Evolutionary conservation across 176 grass and related monocot species (phyloP).

Genomic region (Poa annua): DNA sequence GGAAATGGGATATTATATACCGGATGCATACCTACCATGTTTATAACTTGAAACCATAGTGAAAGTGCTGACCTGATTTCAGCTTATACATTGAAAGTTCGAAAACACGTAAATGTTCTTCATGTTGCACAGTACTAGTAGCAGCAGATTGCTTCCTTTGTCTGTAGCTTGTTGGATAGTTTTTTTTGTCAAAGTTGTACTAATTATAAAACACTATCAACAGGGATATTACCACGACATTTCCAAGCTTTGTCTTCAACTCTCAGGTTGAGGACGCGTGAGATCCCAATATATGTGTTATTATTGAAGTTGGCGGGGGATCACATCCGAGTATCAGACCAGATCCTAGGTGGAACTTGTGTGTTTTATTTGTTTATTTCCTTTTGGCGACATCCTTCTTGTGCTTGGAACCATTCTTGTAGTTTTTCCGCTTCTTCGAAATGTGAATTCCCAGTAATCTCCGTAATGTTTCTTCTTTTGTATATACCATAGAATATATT

Average conservation of each 20-base stretch:
- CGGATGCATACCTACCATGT: neutral
- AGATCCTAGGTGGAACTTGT: slow-evolving; percentile 29
- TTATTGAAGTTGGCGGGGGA: neutral
- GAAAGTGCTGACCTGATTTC: neutral
- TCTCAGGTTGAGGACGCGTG: slow-evolving; percentile 58
- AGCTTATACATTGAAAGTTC: neutral
- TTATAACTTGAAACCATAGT: neutral
- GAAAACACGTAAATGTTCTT: neutral
- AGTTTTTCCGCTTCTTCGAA: slow-evolving; percentile 23
- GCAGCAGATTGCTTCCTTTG: neutral
- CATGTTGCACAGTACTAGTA: slow-evolving; percentile 8
- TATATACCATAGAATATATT: slow-evolving; percentile 38
- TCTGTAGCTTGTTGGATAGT: neutral
- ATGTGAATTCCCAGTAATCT: slow-evolving; percentile 31
- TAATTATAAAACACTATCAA: slow-evolving; percentile 28
- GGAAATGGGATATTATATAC: neutral
- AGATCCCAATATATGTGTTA: slow-evolving; percentile 15
- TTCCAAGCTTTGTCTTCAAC: slow-evolving; percentile 68
- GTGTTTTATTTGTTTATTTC: slow-evolving; percentile 44
- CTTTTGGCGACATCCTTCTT: slow-evolving; percentile 24
- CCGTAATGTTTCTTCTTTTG: slow-evolving; percentile 29
- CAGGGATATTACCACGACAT: slow-evolving; percentile 67
- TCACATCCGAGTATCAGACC: neutral
- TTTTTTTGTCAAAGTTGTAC: neutral
- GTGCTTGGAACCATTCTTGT: slow-evolving; percentile 37